Conservation (phyloP, 163 green algal genomes). For the Scenedesmus sp. region DNA sequence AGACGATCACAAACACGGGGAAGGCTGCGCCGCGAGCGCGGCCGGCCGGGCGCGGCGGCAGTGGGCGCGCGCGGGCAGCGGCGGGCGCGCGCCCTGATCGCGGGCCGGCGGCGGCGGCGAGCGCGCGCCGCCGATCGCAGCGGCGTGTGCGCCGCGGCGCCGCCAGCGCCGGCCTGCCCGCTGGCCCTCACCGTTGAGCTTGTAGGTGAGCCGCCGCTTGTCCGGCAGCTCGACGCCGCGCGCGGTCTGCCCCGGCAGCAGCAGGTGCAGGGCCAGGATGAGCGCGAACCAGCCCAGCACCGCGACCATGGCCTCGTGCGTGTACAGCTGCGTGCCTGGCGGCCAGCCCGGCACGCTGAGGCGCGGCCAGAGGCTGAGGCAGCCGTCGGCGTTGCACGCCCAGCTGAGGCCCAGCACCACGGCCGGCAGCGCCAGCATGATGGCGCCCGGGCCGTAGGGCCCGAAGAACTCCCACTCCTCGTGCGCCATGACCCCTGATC, state of each 20-base stretch:
- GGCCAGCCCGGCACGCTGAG: conserved; percentile 51
- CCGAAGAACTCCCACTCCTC: conserved; percentile 82
- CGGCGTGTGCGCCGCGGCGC: no score
- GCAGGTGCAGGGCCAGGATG: conserved; percentile 76
- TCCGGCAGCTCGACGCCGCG: conserved; percentile 75
- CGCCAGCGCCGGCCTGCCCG: no score
- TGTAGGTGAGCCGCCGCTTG: conserved; percentile 82
- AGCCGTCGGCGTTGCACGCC: conserved; percentile 77
- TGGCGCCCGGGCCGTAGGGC: conserved; percentile 76
- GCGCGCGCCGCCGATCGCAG: no score
- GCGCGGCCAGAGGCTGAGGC: conserved; percentile 52
- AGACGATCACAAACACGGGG: conserved; percentile 67
- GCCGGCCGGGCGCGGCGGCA: no score
- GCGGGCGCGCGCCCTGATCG: no score
- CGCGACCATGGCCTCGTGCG: conserved; percentile 58
- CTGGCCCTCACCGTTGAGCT: conserved; percentile 93
- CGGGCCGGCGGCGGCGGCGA: no score
- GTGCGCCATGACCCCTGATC: no score
- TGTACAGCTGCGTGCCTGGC: conserved; percentile 56
- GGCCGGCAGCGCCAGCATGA: conserved; percentile 78
- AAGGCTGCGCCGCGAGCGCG: conserved; percentile 65
- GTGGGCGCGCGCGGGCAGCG: neutral
- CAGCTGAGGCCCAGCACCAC: conserved; percentile 83
- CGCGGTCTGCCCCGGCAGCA: conserved; percentile 74
- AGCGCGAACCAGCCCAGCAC: conserved; percentile 78